Conservation (phyloP, 1,284 basidiomycete genomes). For the Heterobasidion irregulare region DNA sequence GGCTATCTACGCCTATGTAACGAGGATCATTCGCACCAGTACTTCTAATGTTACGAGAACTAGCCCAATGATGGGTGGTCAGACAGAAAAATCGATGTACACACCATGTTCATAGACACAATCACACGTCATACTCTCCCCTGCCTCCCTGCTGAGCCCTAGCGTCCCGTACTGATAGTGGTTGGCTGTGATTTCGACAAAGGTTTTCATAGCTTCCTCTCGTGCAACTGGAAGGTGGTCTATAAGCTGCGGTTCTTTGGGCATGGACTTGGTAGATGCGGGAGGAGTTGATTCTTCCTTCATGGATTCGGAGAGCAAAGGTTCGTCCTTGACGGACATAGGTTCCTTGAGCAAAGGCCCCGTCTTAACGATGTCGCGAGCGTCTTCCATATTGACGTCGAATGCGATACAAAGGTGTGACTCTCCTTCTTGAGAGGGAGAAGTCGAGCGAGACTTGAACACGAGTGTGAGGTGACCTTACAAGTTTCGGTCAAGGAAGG, state of each 20-base stretch:
- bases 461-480: constrained; percentile 13
- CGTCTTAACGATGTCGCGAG: not conserved
- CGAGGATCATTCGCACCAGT: constrained; percentile 11
- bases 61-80: constrained; percentile 12
- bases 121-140: constrained; percentile 93
- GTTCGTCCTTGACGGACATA: constrained; percentile 19
- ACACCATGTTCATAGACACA: constrained; percentile 79
- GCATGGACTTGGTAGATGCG: constrained; percentile 6
- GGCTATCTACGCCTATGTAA: constrained; percentile 45
- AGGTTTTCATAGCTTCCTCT: constrained; percentile 67
- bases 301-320: constrained; percentile 16
- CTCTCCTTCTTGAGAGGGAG: constrained; percentile 13
- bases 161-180: constrained; percentile 86
- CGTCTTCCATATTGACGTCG: constrained; percentile 5
- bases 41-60: constrained; percentile 6
- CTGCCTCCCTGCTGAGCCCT: constrained; percentile 80
- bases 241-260: constrained; percentile 56
- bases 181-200: constrained; percentile 69
- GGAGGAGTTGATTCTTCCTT: constrained; percentile 17
- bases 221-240: constrained; percentile 71
- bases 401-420: constrained; percentile 15
- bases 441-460: constrained; percentile 20
- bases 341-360: constrained; percentile 12
- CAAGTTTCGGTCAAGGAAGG: constrained; percentile 7
- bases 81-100: constrained; percentile 25